Evolutionary conservation across 495 filamentous ascomycete species (phyloP), one percentile per base, ranked within the genome.

Genomic region (Pyronema domesticum): DNA sequence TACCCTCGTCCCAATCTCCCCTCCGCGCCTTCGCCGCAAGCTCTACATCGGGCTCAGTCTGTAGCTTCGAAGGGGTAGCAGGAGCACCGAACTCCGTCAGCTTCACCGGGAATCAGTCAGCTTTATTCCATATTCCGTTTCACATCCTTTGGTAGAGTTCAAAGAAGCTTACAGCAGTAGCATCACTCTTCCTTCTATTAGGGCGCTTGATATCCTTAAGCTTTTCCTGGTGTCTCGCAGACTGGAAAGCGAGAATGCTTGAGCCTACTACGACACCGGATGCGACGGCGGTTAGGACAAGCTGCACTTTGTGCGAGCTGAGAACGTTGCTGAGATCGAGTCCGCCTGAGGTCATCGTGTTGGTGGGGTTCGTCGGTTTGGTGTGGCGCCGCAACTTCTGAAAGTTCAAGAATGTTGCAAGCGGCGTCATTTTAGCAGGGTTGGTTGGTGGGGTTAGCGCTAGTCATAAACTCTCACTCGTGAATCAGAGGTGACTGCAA

Each of bases 1-100:
- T 69, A 83, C 81, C 82, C 66, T 95, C 85, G 71, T 95, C 86
- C 64, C 91, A 96, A 68, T 95, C 87, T 30, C 91, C 91, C 48
- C 77, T 73, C 52, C 85, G 81, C 8, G 88, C 91, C 61, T 86
- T 77, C 34, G 76, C 74, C 36, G 89, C 89, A 36, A 96, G 76
- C 45, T 81, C 76, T 58, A 84, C 75, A 66, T 95, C 87, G 68
- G 95, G 86, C 59, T 81, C 83, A 60, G 70, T 79, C 33, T 66
- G 61, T 13, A 73, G 56, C 62, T 71, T 64, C 53, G 75, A 67
- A 57, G 68, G 53, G 57, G 71, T 62, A n/a, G 76, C 72, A n/a
- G 83, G 76, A 3, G 72, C 76, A 50, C 85, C 85, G 65, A 80
- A 84, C 55, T 82, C 76, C 50, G 81, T 89, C 53, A 94, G 77